Base-by-base conservation (phyloP, 129 eudicot genomes). In the Ambrosia artemisiifolia region DNA sequence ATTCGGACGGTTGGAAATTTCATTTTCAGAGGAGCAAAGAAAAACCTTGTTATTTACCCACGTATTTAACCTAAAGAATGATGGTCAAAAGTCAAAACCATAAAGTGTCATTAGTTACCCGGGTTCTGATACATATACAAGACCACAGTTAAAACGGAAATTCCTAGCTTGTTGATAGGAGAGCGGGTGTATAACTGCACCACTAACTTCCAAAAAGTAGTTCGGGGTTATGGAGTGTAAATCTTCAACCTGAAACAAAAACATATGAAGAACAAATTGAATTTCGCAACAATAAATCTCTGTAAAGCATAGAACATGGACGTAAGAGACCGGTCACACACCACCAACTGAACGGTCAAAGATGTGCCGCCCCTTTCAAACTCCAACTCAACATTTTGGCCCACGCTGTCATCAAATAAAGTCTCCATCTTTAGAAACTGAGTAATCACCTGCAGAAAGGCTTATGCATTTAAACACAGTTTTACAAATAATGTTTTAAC, bases 91-190 rank as follows among this genome's bases (percentile, higher is more conserved):
- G 48, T 54, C 9, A 30, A 55, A 42, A 43, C 68, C 38, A 35
- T 35, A 7, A 62, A 24, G 57, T 35, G 33, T 32, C 3, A 59
- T 35, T 34, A 53, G 83, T 70, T 87, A 94, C 98, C 98, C 96
- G 65, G 91, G 96, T 64, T 94, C 98, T 20, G 96, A 82, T 63
- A 94, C 93, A 72, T 94, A 94, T 48, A 94, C 98, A 82, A 90
- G 92, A 78, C 98, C 98, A 81, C 96, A 90, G n/a, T 76, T 85
- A 76, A 94, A 94, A 40, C 97, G 95, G 68, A 94, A 94, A 83
- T 89, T 93, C 67, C 98, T 82, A 57, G 98, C 98, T 91, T 93
- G 98, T 60, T 93, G 96, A 75, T 89, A 93, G 55, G 96, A 93
- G 67, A 93, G 95, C 20, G 98, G 92, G 69, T 93, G 95, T 70